Base-by-base conservation (phyloP, 2,329 filamentous ascomycete genomes). In the Ceratocystiopsis minuta region DNA sequence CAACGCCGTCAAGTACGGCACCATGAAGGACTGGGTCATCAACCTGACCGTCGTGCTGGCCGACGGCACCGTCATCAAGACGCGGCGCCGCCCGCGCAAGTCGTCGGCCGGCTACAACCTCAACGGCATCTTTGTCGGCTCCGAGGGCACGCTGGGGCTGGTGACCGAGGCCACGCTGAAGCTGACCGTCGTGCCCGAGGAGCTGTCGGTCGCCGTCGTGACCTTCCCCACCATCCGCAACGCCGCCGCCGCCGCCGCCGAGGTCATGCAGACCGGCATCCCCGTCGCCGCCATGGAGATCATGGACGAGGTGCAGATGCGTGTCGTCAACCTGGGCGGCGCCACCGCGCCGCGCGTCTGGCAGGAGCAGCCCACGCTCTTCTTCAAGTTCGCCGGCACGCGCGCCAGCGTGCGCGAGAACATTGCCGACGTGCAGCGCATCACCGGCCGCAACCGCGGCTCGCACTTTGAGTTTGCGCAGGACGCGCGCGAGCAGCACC, bases 221-320 rank as follows among this genome's bases (percentile, higher is more conserved):
- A 79, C 75, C 0, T 90, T 90, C 55, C 80, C 81, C 0, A 75
- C 70, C 0, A 84, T 88, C 47, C 72, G 80, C 24, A 75, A 82
- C 55, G 83, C 83, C 1, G 81, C 82, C 0, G 68, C 76, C 0
- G 80, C 81, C 0, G 82, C 82, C 0, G 78, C 79, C 2, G 72
- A 71, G 39, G 73, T 88, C n/a, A 80, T 88, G 67, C 74, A 80
- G 51, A 69, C 75, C 1, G 81, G 78, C 0, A 66, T 86, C 4
- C 80, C 78, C 0, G 69, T 87, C 7, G 80, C 78, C 0, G 79
- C 79, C 4, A 79, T 87, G 72, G 83, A 90, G 59, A 75, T 90
- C 50, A 85, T 90, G 80, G 83, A 90, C 54, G 83, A 90, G 44
- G 79, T 88, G 4, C 81, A 87, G 58, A 90, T 90, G 83, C 70